Base-by-base conservation (phyloP, 2,329 filamentous ascomycete genomes). In the Penicillium sp. region DNA sequence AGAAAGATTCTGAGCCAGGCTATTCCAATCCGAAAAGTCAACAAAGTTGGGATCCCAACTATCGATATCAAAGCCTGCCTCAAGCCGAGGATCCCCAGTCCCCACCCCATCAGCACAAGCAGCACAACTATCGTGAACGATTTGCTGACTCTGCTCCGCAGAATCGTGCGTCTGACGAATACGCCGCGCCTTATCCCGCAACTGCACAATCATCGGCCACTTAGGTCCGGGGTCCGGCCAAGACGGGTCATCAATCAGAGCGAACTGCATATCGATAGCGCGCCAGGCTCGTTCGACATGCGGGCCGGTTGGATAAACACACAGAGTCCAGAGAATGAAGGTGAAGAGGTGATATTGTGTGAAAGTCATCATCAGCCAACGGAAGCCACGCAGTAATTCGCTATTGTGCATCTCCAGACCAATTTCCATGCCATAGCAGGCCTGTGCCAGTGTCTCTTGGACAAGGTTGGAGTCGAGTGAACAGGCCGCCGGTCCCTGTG, bases 271-370 rank as follows among this genome's bases (percentile, higher is more conserved):
- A 10, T 63, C 56, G 0, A 66, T 35, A 4, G 13, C 49, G 2
- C 44, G 47, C 69, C 78, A 76, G 0, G 72, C 76, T 18, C 71
- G 61, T 0, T 68, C 65, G 0, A 65, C 64, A 21, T 62, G 62
- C 0, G 61, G 60, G 0, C 70, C 73, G 0, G 57, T 56, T 0
- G 77, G 77, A 47, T 62, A 68, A 4, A 79, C 67, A 52, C 76
- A 77, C 2, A 79, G 55, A 53, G 78, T 70, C 68, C 78, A 78
- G 2, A 80, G 63, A 0, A 76, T 63, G 53, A 77, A 79, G 3
- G 78, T 72, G 21, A 78, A 64, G 32, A 75, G 66, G 49, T 79
- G 73, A 21, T 74, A 78, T 59, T 78, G 77, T 0, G 75, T 73
- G 37, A 72, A 78, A 0, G 72, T 69, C n/a, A 69, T 65, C 34